Base-by-base conservation (phyloP, 306 rosid genomes). In the Geum urbanum region DNA sequence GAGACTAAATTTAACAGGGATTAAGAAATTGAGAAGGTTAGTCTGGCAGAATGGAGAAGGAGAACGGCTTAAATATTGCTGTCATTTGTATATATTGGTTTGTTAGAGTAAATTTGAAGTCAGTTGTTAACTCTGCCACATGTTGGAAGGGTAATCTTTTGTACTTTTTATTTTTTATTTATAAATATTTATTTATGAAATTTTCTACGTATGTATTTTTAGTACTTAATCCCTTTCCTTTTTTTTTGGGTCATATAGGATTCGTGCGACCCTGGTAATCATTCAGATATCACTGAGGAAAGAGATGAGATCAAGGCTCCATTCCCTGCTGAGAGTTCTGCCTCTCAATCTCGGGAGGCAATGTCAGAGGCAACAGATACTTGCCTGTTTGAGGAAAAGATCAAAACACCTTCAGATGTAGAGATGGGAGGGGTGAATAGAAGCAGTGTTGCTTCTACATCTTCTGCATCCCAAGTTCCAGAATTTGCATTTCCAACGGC, bases 211-310 rank as follows among this genome's bases (percentile, higher is more conserved):
- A 27, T 27, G 32, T 27, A 27, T 27, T 55, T 69, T 63, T 48
- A 19, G 16, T 62, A 12, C 54, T 80, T 71, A 12, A 49, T 60
- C 35, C 32, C 57, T 14, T 11, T 47, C 44, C 54, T 64, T 44
- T 74, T 58, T 48, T 49, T 45, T 35, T 80, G 77, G 78, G 65
- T 60, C 63, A 37, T 74, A 65, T 79, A 94, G 98, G 97, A 90
- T 71, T 88, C 92, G 0, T 87, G 85, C 74, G 96, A 88, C 83
- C 97, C 74, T 15, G 97, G 90, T 52, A 94, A 84, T 78, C 97
- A 81, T 73, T 94, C 96, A 39, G 97, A 92, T 77, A 53, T 87
- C 75, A 85, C 94, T 5, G 94, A 92, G 68, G 94, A 90, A 74
- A 86, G 88, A 82, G 91, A 88, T 15, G 94, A 90, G 72, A 77